Percentiles rank a stretch among this genome's conserved stretches.
Conservation (phyloP, 139 green algal genomes). For the Coelastrella sp. region DNA sequence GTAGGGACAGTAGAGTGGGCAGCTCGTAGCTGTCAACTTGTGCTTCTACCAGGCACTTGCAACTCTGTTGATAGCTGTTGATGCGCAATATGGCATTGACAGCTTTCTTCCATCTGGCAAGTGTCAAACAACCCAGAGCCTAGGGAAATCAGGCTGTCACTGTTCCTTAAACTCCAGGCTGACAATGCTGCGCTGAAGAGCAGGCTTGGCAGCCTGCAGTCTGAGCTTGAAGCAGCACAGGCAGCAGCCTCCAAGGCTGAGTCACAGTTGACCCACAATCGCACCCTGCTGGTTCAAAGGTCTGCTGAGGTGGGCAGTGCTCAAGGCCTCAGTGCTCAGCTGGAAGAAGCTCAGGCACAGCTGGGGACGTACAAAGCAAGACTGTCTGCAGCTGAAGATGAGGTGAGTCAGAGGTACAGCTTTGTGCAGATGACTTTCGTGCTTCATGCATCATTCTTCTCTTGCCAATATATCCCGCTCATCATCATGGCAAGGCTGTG, state of each 20-base stretch:
- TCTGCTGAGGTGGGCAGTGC: slow-evolving; percentile 6
- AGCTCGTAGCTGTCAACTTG: background rate
- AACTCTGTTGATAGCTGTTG: background rate
- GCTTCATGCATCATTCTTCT: no score
- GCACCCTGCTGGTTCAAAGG: background rate
- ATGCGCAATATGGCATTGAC: background rate
- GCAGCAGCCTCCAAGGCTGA: background rate
- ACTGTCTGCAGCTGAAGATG: slow-evolving; percentile 27
- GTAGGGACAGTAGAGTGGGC: no score
- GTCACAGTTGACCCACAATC: background rate
- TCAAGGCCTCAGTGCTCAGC: slow-evolving; percentile 46
- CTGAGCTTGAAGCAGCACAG: slow-evolving; percentile 17
- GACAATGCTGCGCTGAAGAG: slow-evolving; percentile 1
- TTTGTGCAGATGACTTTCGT: no score
- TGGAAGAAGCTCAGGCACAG: slow-evolving; percentile 51
- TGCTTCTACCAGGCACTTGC: background rate
- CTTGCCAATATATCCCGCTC: no score
- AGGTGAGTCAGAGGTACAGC: slow-evolving; percentile 41
- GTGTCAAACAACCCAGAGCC: no score
- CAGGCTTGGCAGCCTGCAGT: background rate
- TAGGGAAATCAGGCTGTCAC: background rate
- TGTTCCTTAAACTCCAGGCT: slow-evolving; percentile 10
- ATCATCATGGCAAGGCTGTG: no score
- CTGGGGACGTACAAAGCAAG: slow-evolving; percentile 20
- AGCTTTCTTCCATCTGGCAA: background rate